Percentiles rank a stretch among this genome's conserved stretches.
These are phyloP conservation scores for Chloropicon primus DNA, from an alignment of 139 green algal genomes.

Conservation along the genomic window DNA sequence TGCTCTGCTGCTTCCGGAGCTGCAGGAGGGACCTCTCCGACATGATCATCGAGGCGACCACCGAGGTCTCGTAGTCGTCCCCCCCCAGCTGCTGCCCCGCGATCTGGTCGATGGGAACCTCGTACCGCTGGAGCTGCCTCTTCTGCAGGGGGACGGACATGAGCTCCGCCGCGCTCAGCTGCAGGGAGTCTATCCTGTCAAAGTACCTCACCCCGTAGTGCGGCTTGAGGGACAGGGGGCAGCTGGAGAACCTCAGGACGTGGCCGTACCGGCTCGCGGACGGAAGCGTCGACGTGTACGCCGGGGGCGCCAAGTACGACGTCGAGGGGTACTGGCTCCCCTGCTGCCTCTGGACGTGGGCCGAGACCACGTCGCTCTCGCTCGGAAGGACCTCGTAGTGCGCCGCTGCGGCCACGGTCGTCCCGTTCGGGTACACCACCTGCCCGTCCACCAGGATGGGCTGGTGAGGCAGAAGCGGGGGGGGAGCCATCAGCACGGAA, in stretches of 20 bases:
- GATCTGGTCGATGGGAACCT: no score
- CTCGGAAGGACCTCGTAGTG: background rate
- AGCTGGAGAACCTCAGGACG: background rate
- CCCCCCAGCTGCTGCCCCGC: no score
- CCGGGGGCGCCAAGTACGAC: background rate
- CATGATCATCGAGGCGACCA: no score
- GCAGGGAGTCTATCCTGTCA: background rate
- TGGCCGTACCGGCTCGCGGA: background rate
- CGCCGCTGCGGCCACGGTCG: background rate
- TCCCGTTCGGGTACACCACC: background rate
- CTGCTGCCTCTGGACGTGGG: no score
- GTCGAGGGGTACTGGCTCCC: background rate
- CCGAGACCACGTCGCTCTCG: no score
- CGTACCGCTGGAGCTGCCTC: background rate
- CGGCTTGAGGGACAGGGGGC: background rate
- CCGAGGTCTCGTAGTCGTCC: no score
- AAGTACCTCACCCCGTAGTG: background rate
- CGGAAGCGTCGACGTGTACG: background rate
- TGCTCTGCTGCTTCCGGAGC: no score
- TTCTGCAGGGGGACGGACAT: background rate
- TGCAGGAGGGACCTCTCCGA: no score
- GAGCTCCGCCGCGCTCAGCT: background rate
- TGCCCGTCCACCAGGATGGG: background rate
- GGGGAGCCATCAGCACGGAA: no score
- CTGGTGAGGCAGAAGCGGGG: background rate